Conservation (phyloP, 805 yeast species). For the Kluyveromyces siamensis region DNA sequence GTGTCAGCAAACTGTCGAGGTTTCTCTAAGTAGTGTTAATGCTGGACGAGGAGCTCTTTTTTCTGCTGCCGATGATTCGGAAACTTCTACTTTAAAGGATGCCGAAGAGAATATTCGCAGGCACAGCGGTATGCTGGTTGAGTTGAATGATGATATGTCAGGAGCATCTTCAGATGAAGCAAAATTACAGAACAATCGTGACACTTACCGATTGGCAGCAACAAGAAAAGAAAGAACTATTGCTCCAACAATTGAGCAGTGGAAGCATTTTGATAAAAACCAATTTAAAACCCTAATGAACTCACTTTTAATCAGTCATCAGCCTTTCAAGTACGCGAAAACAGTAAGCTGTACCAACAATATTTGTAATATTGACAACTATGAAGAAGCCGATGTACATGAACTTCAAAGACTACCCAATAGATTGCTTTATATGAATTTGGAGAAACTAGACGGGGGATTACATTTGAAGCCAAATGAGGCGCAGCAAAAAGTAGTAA, state of each 20-base stretch:
- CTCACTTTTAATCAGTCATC: slow-evolving; percentile 16
- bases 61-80: neutral
- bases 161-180: neutral
- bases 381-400: slow-evolving; percentile 8
- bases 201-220: neutral
- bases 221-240: neutral
- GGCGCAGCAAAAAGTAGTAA: neutral
- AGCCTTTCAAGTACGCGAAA: slow-evolving; percentile 10
- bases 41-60: neutral
- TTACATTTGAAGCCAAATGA: neutral
- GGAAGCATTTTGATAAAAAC: slow-evolving; percentile 5
- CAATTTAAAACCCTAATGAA: slow-evolving; percentile 11
- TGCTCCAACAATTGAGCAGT: neutral
- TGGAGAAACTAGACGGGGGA: neutral
- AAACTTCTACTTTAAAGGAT: neutral
- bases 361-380: slow-evolving; percentile 20
- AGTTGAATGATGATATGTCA: neutral
- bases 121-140: neutral
- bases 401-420: neutral
- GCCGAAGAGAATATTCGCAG: neutral
- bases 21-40: neutral
- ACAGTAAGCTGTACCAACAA: slow-evolving; percentile 21
- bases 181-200: neutral
- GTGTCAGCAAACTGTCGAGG: neutral
- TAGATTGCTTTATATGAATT: neutral